Evolutionary conservation across 2,329 filamentous ascomycete species (phyloP), one percentile per base, ranked within the genome.

Genomic region (Ceratocystis papillata): DNA sequence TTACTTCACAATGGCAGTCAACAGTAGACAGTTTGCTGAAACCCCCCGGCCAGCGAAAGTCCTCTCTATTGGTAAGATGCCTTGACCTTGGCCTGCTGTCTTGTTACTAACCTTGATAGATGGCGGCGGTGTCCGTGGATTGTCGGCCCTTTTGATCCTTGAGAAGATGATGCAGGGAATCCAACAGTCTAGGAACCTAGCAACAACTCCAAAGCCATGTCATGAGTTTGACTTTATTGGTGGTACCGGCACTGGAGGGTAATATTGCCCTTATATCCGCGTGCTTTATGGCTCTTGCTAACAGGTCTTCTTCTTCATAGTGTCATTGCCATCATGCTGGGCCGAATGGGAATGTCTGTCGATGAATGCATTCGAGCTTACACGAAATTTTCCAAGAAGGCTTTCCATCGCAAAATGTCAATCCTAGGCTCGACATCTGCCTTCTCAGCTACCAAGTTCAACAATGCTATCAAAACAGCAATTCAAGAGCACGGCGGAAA

Each of bases 221-320:
- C 71, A 73, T 20, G 65, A 69, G 41, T 74, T 73, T 65, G 70
- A 74, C 25, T 63, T 73, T 17, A 72, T 73, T 57, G 72, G 72
- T 50, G 72, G 72, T 25, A 74, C 72, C 28, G 72, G 72, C 64
- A 73, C 72, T 1, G 71, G 72, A 55, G 71, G 71, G 71, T 72
- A 64, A 22, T 62, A 44, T 15, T 15, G 2, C 37, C 8, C 1
- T 33, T 15, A 3, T 44, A 25, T 20, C 33, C 46, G 17, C 4
- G 63, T 33, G 17, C 2, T n/a, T 20, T 3, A 41, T 22, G 12
- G 7, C 20, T 28, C 8, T 4, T 55, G 8, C 17, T 10, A 20
- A 41, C 10, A 41, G 8, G 1, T 3, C 10, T 41, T 41, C 37
- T 12, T 22, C 12, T 55, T 28, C 12, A 5, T 22, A 55, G 50